A percentile compares a stretch with the other conserved stretches of the same genome.
These are phyloP conservation scores for Rhizopus sp. DNA, from an alignment of 371 early-diverging fungal species.

Conservation along the genomic window DNA sequence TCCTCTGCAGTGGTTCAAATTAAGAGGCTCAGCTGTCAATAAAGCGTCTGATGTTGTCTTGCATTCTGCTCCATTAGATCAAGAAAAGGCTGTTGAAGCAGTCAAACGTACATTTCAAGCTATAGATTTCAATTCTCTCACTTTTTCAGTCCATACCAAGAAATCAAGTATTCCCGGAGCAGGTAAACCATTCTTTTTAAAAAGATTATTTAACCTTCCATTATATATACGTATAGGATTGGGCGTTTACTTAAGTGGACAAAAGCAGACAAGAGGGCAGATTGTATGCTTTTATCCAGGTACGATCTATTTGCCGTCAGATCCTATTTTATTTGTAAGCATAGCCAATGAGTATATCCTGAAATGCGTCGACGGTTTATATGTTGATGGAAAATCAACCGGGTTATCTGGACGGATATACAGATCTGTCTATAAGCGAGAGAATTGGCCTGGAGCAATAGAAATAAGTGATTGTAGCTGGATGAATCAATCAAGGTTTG, in stretches of 20 bases:
- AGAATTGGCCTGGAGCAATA: slow-evolving; percentile 60
- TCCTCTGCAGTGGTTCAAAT: slow-evolving; percentile 15
- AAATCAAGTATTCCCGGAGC: slow-evolving; percentile 23
- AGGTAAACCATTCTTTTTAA: slow-evolving; percentile 5
- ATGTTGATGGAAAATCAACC: slow-evolving; percentile 53
- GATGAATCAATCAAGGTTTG: slow-evolving; percentile 32
- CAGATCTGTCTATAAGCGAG: slow-evolving; percentile 46
- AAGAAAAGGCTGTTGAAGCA: slow-evolving; percentile 3
- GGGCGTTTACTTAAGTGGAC: slow-evolving; percentile 34
- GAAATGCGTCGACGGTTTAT: slow-evolving; percentile 58
- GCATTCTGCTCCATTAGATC: background rate
- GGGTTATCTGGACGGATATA: slow-evolving; percentile 50
- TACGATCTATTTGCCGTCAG: slow-evolving; percentile 52
- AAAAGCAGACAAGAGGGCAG: slow-evolving; percentile 17
- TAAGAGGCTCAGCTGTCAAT: background rate
- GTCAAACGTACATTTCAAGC: slow-evolving; percentile 9
- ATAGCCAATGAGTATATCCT: slow-evolving; percentile 57
- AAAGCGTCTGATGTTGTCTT: background rate
- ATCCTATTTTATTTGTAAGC: slow-evolving; percentile 56
- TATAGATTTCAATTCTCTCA: slow-evolving; percentile 2
- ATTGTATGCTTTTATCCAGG: slow-evolving; percentile 46
- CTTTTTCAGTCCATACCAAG: slow-evolving; percentile 15
- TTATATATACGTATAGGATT: slow-evolving; percentile 4
- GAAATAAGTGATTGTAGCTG: slow-evolving; percentile 55
- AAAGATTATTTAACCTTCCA: background rate